These are phyloP conservation scores for Grosmannia huntii DNA, from an alignment of 2,329 filamentous ascomycete genomes.

Conservation along the genomic window DNA sequence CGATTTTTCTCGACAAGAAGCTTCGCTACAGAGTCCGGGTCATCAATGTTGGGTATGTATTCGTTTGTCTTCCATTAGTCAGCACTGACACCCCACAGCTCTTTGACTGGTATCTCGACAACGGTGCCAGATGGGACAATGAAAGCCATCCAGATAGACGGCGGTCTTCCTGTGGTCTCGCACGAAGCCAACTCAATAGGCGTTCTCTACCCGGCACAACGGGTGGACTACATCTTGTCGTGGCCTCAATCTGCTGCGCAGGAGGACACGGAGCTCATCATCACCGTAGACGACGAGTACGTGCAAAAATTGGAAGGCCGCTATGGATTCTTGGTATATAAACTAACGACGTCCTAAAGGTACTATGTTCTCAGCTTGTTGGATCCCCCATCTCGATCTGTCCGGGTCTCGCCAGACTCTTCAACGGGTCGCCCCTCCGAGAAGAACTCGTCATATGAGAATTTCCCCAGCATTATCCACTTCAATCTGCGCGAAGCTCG, in stretches of 20 bases:
- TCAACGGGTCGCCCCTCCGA: background rate
- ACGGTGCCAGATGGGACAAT: conserved; percentile 11
- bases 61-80: background rate
- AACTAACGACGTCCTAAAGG: background rate
- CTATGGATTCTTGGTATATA: too few relatives aligned
- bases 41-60: conserved; percentile 13
- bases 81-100: conserved; percentile 5
- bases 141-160: conserved; percentile 13
- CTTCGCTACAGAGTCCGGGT: conserved; percentile 13
- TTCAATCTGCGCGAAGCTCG: conserved; percentile 8
- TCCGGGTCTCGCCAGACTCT: background rate
- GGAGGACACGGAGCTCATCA: conserved; percentile 5
- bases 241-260: conserved; percentile 6
- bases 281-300: conserved; percentile 15
- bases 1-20: conserved; percentile 11
- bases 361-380: background rate
- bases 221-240: conserved; percentile 11
- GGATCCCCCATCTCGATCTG: background rate
- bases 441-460: background rate
- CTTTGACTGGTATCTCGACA: conserved; percentile 12
- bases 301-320: background rate
- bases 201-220: conserved; percentile 14
- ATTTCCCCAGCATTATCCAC: background rate
- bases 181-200: conserved; percentile 8
- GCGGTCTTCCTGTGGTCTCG: conserved; percentile 10